phyloP scores from a whole-genome alignment of 352 stramenopile species.

The Pythium oligandrum region DNA sequence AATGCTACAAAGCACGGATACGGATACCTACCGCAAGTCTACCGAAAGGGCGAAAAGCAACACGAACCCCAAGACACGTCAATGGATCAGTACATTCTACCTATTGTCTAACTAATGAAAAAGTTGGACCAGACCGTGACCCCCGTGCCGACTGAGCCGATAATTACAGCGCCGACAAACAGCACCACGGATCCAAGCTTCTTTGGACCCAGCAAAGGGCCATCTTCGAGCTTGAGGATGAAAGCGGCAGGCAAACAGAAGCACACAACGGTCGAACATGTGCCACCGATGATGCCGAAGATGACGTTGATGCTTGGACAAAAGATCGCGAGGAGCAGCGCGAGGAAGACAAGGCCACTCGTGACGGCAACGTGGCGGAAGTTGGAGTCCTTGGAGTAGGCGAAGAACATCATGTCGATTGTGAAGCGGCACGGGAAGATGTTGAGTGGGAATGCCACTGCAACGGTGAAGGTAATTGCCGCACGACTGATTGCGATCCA shows the following conservation, averaged over 20 bases:
- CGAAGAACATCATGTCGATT: constrained; percentile 89
- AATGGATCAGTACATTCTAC: no score
- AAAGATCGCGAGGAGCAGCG: constrained; percentile 75
- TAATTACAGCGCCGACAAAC: constrained; percentile 65
- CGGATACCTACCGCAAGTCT: no score
- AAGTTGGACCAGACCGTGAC: constrained; percentile 74
- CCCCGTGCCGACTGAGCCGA: constrained; percentile 56
- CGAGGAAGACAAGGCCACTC: constrained; percentile 49
- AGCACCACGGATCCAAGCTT: constrained; percentile 73
- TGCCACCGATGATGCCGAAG: constrained; percentile 83
- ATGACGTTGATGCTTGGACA: constrained; percentile 84
- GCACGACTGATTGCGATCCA: constrained; percentile 76
- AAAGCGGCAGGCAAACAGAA: constrained; percentile 82
- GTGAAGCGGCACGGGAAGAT: constrained; percentile 86
- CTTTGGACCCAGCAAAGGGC: constrained; percentile 55
- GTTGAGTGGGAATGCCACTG: constrained; percentile 81
- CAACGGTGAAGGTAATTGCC: constrained; percentile 84
- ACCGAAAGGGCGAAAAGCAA: no score
- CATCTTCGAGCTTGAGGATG: constrained; percentile 82
- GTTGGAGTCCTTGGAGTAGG: constrained; percentile 60
- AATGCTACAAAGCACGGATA: no score
- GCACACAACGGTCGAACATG: constrained; percentile 78
- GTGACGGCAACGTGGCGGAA: constrained; percentile 66
- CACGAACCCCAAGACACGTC: no score
- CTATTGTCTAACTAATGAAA: background rate